A percentile compares a stretch with the other conserved stretches of the same genome.
phyloP scores from a whole-genome alignment of 2,329 filamentous ascomycete species.

The Penicillium sp. region DNA sequence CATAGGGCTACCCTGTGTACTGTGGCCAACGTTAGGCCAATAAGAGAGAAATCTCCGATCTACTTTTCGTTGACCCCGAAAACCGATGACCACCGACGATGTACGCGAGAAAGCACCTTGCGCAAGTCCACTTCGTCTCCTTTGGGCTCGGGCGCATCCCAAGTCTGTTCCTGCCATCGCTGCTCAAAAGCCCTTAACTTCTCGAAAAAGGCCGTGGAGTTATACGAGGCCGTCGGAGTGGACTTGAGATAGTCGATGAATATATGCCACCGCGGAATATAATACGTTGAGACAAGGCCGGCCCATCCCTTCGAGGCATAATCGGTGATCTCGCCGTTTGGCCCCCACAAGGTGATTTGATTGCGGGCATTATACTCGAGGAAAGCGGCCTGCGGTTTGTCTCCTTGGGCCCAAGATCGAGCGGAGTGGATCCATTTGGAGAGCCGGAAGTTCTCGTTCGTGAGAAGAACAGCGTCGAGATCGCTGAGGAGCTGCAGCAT shows the following conservation, averaged over 20 bases:
- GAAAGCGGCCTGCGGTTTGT: slow-evolving; percentile 36
- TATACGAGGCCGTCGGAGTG: slow-evolving; percentile 14
- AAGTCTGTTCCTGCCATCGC: slow-evolving; percentile 20
- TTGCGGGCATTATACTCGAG: slow-evolving; percentile 55
- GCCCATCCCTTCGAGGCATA: slow-evolving; percentile 57
- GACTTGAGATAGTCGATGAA: slow-evolving; percentile 46
- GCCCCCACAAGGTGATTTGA: slow-evolving; percentile 58
- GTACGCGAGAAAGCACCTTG: slow-evolving; percentile 10
- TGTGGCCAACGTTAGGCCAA: no score
- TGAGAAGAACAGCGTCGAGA: slow-evolving; percentile 49
- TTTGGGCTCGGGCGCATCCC: slow-evolving; percentile 9
- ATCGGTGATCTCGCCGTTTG: slow-evolving; percentile 53
- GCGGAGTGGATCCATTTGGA: slow-evolving; percentile 49
- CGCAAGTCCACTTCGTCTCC: slow-evolving; percentile 5
- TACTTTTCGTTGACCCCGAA: slow-evolving; percentile 7
- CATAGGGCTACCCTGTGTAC: no score
- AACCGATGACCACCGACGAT: slow-evolving; percentile 14
- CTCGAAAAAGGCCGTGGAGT: slow-evolving; percentile 10
- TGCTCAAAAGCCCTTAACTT: slow-evolving; percentile 17
- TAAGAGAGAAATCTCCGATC: no score
- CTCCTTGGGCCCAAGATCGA: slow-evolving; percentile 32
- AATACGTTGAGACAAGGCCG: slow-evolving; percentile 53
- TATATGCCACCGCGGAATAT: slow-evolving; percentile 51
- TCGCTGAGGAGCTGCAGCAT: slow-evolving; percentile 41
- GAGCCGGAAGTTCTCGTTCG: slow-evolving; percentile 50